A percentile compares a stretch with the other conserved stretches of the same genome.
These are phyloP conservation scores for Diaporthe sp. DNA, from an alignment of 2,329 filamentous ascomycete genomes.

Conservation along the genomic window DNA sequence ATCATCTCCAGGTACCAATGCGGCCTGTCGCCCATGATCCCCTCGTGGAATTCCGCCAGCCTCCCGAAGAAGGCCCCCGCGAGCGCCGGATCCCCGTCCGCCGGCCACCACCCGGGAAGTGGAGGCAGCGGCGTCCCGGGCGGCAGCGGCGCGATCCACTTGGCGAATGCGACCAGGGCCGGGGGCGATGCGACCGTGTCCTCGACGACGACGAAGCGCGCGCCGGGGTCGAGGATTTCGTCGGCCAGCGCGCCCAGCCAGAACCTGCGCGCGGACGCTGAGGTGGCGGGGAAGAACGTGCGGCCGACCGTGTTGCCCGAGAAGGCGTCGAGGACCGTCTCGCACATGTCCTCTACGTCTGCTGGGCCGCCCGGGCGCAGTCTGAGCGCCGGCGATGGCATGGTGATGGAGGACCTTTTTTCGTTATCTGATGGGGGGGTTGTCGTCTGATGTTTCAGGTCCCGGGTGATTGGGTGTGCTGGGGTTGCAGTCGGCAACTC, in stretches of 20 bases:
- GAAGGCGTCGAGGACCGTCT: slow-evolving; percentile 63
- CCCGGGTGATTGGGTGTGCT: background rate
- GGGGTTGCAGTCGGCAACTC: slow-evolving; percentile 7
- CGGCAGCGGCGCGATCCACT: slow-evolving; percentile 56
- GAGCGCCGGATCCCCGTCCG: slow-evolving; percentile 53
- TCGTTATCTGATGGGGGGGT: background rate
- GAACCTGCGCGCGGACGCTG: slow-evolving; percentile 49
- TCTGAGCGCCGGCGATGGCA: slow-evolving; percentile 38
- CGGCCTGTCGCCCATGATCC: slow-evolving; percentile 56
- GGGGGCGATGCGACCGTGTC: slow-evolving; percentile 47
- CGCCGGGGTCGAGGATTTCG: slow-evolving; percentile 57
- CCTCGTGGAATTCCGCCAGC: slow-evolving; percentile 52
- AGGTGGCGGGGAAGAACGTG: slow-evolving; percentile 54
- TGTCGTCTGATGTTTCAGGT: slow-evolving; percentile 32
- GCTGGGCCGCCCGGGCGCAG: slow-evolving; percentile 56
- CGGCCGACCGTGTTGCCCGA: slow-evolving; percentile 53
- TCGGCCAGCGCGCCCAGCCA: slow-evolving; percentile 53
- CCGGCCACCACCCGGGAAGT: slow-evolving; percentile 55
- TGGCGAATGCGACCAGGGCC: slow-evolving; percentile 60
- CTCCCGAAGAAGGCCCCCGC: slow-evolving; percentile 58
- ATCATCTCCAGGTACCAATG: slow-evolving; percentile 67
- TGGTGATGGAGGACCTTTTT: background rate
- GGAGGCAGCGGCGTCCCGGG: slow-evolving; percentile 47
- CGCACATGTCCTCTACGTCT: slow-evolving; percentile 58
- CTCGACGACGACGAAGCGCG: slow-evolving; percentile 57